Conservation (phyloP, 495 filamentous ascomycete species). For the Usnea hakonensis region DNA sequence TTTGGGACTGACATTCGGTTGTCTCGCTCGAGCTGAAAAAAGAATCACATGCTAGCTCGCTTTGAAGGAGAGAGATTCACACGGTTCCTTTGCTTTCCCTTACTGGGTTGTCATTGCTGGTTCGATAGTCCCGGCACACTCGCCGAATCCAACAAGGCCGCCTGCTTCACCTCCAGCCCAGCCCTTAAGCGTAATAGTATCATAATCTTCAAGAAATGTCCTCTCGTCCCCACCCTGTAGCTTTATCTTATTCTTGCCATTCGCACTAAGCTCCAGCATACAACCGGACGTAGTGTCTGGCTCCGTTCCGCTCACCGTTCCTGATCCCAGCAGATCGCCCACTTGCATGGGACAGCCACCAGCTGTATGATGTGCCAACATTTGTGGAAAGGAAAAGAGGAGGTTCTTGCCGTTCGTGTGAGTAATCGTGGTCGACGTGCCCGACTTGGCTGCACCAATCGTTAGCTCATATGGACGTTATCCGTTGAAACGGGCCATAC, state of each 20-base stretch:
- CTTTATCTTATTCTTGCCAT: conserved; percentile 57
- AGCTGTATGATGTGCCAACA: conserved; percentile 86
- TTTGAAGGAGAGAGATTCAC: background rate
- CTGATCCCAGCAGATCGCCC: conserved; percentile 81
- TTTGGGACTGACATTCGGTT: too few relatives aligned
- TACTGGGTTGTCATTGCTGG: conserved; percentile 10
- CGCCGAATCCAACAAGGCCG: conserved; percentile 37
- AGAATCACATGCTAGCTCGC: background rate
- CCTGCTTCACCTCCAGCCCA: conserved; percentile 43
- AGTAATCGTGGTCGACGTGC: conserved; percentile 56
- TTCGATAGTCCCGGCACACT: conserved; percentile 30
- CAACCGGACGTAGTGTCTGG: conserved; percentile 53
- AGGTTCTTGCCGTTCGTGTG: conserved; percentile 62
- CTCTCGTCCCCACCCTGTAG: conserved; percentile 64
- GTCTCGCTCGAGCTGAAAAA: background rate
- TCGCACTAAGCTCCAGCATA: conserved; percentile 70
- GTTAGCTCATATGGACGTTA: conserved; percentile 11
- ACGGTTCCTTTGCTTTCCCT: background rate
- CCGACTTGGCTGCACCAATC: conserved; percentile 39
- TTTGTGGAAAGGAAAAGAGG: conserved; percentile 88
- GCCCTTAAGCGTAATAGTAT: conserved; percentile 65
- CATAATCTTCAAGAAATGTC: conserved; percentile 77
- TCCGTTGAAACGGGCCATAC: conserved; percentile 31
- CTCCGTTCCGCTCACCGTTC: conserved; percentile 76
- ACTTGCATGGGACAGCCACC: conserved; percentile 75